phyloP scores from a whole-genome alignment of 2,329 filamentous ascomycete species.

The Pestalotiopsis sp. region DNA sequence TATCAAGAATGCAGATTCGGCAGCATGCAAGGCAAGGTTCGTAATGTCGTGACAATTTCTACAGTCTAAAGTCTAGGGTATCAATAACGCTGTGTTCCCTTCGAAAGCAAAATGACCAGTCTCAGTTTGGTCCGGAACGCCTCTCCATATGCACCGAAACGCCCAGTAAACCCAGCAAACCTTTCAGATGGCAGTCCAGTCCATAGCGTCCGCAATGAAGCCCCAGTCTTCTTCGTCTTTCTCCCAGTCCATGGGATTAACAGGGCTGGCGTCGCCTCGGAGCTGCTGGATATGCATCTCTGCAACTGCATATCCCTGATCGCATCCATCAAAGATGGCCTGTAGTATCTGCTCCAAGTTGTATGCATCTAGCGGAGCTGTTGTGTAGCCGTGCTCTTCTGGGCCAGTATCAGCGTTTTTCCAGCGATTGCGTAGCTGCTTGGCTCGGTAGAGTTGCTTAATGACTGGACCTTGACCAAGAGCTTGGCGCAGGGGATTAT shows the following conservation, averaged over 20 bases:
- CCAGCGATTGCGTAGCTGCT: conserved; percentile 73
- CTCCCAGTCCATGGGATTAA: conserved; percentile 23
- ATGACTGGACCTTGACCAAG: conserved; percentile 60
- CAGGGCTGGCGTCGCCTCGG: conserved; percentile 10
- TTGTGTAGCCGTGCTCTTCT: conserved; percentile 15
- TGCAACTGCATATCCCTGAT: conserved; percentile 58
- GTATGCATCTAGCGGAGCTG: conserved; percentile 57
- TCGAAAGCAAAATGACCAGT: background rate
- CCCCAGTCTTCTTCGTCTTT: conserved; percentile 51
- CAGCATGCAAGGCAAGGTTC: background rate
- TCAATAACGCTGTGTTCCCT: conserved; percentile 1
- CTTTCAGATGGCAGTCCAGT: conserved; percentile 50
- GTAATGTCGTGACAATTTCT: conserved; percentile 3
- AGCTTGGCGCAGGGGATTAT: conserved; percentile 57
- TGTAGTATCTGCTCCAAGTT: conserved; percentile 63
- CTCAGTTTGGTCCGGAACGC: background rate
- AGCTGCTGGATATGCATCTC: conserved; percentile 41
- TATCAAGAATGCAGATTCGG: too few species aligned
- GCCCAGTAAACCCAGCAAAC: background rate
- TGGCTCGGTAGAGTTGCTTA: conserved; percentile 64
- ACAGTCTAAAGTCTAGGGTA: conserved; percentile 3
- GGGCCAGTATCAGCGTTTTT: conserved; percentile 59
- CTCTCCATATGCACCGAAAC: background rate
- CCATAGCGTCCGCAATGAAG: conserved; percentile 64
- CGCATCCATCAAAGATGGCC: conserved; percentile 60